Percentiles rank a stretch among this genome's conserved stretches.
phyloP scores from a whole-genome alignment of 2,329 filamentous ascomycete species.

The Monilinia vaccinii-corymbosi region DNA sequence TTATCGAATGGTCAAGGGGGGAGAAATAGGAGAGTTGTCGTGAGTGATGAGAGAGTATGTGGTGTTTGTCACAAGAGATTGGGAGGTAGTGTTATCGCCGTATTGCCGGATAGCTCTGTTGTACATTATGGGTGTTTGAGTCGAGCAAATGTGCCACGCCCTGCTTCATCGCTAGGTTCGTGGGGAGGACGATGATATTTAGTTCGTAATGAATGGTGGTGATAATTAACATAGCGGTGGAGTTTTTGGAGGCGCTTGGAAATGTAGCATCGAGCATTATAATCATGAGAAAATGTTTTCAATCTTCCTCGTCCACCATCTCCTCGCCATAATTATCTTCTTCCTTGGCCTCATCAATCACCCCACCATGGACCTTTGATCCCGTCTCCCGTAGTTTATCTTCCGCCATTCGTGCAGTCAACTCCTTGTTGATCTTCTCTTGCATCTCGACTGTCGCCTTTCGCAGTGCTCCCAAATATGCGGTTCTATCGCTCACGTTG shows the following conservation, averaged over 20 bases:
- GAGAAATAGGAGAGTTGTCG: conserved; percentile 61
- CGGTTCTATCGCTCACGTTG: conserved; percentile 41
- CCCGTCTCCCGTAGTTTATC: conserved; percentile 47
- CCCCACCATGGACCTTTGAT: conserved; percentile 29
- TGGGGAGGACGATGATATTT: conserved; percentile 19
- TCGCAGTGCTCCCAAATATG: conserved; percentile 52
- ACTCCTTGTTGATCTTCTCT: conserved; percentile 56
- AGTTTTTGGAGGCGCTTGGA: conserved; percentile 13
- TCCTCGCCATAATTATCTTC: conserved; percentile 85
- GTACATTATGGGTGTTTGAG: conserved; percentile 74
- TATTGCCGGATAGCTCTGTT: conserved; percentile 73
- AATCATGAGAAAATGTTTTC: conserved; percentile 24
- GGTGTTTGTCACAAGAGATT: conserved; percentile 89
- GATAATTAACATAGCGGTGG: conserved; percentile 22
- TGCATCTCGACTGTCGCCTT: conserved; percentile 51
- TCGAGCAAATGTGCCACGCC: conserved; percentile 36
- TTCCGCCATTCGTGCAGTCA: conserved; percentile 66
- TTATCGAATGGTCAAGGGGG: conserved; percentile 43
- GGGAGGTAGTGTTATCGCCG: conserved; percentile 82
- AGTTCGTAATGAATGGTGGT: conserved; percentile 8
- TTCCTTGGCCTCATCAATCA: conserved; percentile 46
- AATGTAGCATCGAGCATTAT: conserved; percentile 7
- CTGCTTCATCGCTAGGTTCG: conserved; percentile 18
- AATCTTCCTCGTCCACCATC: conserved; percentile 53
- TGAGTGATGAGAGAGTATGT: conserved; percentile 83